Evolutionary conservation across 169 alveolate species (phyloP).

Genomic region (Cryptosporidium sp.): DNA sequence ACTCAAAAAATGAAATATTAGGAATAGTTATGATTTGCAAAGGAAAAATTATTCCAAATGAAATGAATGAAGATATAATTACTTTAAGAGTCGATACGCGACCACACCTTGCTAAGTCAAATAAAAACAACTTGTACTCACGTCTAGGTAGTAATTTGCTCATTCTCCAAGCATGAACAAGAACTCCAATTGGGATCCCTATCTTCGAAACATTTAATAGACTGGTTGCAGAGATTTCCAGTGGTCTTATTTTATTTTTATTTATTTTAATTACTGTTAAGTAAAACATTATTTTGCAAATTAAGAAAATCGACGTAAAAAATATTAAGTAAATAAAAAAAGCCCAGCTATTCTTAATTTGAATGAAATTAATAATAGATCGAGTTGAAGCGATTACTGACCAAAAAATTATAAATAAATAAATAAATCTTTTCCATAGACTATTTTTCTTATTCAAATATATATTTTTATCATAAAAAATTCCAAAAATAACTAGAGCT

Average conservation of each 20-base stretch:
- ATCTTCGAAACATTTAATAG: conserved; percentile 40
- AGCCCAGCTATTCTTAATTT: conserved; percentile 3
- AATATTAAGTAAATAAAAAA: neutral
- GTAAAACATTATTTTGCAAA: conserved; percentile 24
- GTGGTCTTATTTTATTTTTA: neutral
- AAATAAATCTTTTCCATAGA: neutral
- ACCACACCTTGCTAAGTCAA: conserved; percentile 15
- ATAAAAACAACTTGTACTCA: conserved; percentile 7
- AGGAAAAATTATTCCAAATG: conserved; percentile 53
- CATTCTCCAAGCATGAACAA: conserved; percentile 26
- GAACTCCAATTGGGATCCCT: conserved; percentile 54
- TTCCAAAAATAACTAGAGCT: conserved; percentile 22
- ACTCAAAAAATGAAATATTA: conserved; percentile 19
- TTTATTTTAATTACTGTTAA: conserved; percentile 27
- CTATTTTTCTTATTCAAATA: neutral
- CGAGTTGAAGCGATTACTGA: conserved; percentile 9
- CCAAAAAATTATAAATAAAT: neutral
- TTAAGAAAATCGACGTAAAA: no score
- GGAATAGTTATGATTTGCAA: conserved; percentile 21
- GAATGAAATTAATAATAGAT: conserved; percentile 19
- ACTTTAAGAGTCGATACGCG: neutral
- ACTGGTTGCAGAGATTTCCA: conserved; percentile 46
- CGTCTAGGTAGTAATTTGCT: conserved; percentile 23
- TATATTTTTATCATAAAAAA: conserved; percentile 7
- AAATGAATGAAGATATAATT: conserved; percentile 31